These are phyloP conservation scores for Eustoma russellianum DNA, from an alignment of 257 asterid genomes.

Conservation along the genomic window DNA sequence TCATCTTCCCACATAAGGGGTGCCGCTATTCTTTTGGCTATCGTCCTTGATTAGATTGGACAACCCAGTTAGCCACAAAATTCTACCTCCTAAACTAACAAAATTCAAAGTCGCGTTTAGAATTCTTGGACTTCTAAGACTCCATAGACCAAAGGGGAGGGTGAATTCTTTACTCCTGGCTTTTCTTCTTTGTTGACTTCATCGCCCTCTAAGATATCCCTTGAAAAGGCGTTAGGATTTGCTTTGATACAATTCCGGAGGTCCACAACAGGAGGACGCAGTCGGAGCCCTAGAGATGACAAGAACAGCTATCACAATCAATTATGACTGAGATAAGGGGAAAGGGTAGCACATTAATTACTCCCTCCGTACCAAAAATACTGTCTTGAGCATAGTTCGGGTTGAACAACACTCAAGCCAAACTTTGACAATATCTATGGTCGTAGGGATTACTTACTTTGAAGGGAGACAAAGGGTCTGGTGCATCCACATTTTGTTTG, in stretches of 20 bases:
- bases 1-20: neutral
- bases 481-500: too few relatives aligned
- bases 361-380: too few relatives aligned
- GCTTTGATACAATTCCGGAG: conserved; percentile 76
- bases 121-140: conserved; percentile 24
- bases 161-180: conserved; percentile 29
- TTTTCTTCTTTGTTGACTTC: conserved; percentile 21
- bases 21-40: neutral
- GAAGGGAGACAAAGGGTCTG: neutral
- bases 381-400: too few relatives aligned
- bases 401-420: too few relatives aligned
- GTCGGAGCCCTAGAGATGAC: conserved; percentile 43
- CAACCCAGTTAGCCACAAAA: neutral
- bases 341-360: too few relatives aligned
- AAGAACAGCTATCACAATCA: neutral
- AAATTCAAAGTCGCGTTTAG: conserved; percentile 14
- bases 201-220: conserved; percentile 51
- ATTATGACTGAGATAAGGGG: neutral
- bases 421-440: too few relatives aligned
- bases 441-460: neutral
- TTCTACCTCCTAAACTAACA: neutral
- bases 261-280: conserved; percentile 77
- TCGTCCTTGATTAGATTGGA: neutral
- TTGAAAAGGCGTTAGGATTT: conserved; percentile 74
- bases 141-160: conserved; percentile 73